These are phyloP conservation scores for Cladophialophora yegresii DNA, from an alignment of 2,329 filamentous ascomycete genomes.

Conservation along the genomic window DNA sequence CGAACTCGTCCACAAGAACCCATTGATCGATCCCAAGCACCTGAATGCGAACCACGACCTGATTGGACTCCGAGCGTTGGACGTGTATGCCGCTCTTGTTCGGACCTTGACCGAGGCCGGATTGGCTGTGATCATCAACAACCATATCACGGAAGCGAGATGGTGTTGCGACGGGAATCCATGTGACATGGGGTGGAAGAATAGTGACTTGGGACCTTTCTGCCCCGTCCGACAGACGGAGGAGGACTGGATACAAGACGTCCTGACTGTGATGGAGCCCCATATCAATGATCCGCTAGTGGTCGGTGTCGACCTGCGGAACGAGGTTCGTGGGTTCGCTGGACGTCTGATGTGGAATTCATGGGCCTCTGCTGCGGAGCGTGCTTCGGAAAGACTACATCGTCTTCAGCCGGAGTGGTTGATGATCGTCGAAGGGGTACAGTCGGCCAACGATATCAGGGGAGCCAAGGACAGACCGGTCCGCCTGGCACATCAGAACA, in stretches of 20 bases:
- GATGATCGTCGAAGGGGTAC: conserved; percentile 67
- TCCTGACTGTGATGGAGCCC: conserved; percentile 64
- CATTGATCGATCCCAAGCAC: conserved; percentile 54
- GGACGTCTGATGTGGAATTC: conserved; percentile 67
- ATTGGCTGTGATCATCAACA: conserved; percentile 67
- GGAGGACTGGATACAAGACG: conserved; percentile 65
- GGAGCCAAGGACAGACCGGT: conserved; percentile 60
- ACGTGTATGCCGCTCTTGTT: conserved; percentile 63
- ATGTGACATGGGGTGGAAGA: conserved; percentile 68
- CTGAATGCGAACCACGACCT: conserved; percentile 64
- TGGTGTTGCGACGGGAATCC: conserved; percentile 71
- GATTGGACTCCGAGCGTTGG: conserved; percentile 58
- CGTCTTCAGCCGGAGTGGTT: conserved; percentile 64
- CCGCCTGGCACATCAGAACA: conserved; percentile 56
- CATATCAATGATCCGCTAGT: conserved; percentile 62
- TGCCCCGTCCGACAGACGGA: conserved; percentile 66
- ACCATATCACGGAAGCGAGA: conserved; percentile 68
- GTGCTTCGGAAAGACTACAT: conserved; percentile 62
- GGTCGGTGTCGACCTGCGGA: conserved; percentile 67
- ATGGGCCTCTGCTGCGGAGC: conserved; percentile 66
- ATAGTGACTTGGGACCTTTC: conserved; percentile 62
- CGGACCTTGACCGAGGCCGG: conserved; percentile 62
- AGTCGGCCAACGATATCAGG: conserved; percentile 66
- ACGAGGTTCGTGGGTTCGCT: conserved; percentile 69
- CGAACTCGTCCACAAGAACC: conserved; percentile 65